Conservation (phyloP, 2,329 filamentous ascomycete genomes). For the Thermoascus crustaceus region DNA sequence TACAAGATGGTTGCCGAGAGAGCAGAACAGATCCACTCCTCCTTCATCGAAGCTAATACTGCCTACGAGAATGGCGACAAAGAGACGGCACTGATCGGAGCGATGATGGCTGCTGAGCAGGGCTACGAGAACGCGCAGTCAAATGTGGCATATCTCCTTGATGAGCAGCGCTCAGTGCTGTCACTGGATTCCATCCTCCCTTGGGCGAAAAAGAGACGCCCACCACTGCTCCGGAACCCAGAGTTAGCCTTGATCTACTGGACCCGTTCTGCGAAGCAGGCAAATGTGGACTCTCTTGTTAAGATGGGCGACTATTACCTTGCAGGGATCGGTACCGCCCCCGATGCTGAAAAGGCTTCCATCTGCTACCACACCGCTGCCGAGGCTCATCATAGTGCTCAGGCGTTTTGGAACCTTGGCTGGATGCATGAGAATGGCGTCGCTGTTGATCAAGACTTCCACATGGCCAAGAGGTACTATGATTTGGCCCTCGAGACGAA, state of each 20-base stretch:
- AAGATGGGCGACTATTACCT: conserved; percentile 99
- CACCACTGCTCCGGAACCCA: conserved; percentile 48
- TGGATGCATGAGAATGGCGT: conserved; percentile 99
- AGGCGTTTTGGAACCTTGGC: conserved; percentile 92
- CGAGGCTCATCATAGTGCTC: conserved; percentile 83
- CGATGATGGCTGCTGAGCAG: conserved; percentile 84
- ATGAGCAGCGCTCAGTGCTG: conserved; percentile 58
- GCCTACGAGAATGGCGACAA: conserved; percentile 72
- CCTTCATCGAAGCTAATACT: conserved; percentile 73
- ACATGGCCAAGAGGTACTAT: conserved; percentile 93
- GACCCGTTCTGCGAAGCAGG: conserved; percentile 87
- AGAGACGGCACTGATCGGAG: conserved; percentile 70
- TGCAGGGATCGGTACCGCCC: conserved; percentile 62
- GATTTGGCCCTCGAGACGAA: conserved; percentile 88
- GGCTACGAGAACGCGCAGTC: conserved; percentile 84
- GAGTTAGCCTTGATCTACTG: conserved; percentile 79
- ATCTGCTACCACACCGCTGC: conserved; percentile 88
- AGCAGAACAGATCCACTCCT: conserved; percentile 64
- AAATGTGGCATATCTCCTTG: conserved; percentile 80
- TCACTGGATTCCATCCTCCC: conserved; percentile 49
- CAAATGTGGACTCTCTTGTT: conserved; percentile 86
- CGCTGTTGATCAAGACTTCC: conserved; percentile 88
- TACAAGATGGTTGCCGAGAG: conserved; percentile 74
- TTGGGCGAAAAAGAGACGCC: conserved; percentile 33
- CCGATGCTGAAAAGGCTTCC: conserved; percentile 76